Evolutionary conservation across 768 basidiomycete genomes (phyloP).

Genomic region (Leccinellum albellum): DNA sequence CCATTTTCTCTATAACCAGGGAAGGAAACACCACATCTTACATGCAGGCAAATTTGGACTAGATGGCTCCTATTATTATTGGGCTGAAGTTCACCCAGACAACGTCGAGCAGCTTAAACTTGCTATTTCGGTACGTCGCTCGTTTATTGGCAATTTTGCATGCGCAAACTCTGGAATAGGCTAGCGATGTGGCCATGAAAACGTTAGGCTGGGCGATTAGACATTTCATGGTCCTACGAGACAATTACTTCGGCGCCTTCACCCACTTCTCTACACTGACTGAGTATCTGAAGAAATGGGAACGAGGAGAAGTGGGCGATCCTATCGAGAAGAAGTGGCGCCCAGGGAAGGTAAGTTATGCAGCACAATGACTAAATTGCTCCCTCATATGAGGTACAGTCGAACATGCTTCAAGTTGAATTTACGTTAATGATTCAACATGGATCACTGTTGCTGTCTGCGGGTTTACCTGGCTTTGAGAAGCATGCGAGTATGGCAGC

Average conservation of each 20-base stretch:
- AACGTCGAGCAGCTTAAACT: conserved; percentile 77
- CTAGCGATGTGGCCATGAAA: conserved; percentile 56
- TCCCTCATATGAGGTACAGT: conserved; percentile 41
- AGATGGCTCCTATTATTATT: conserved; percentile 73
- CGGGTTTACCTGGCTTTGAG: conserved; percentile 63
- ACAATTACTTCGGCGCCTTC: conserved; percentile 93
- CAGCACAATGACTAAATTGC: neutral
- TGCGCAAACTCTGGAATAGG: conserved; percentile 33
- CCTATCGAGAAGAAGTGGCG: conserved; percentile 78
- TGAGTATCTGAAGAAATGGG: conserved; percentile 77
- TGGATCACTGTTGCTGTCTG: conserved; percentile 60
- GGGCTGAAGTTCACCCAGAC: conserved; percentile 59
- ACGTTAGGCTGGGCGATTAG: conserved; percentile 85
- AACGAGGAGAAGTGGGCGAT: conserved; percentile 65
- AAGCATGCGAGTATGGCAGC: conserved; percentile 16
- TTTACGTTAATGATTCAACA: conserved; percentile 51
- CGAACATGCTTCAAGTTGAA: conserved; percentile 79
- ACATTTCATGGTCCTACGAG: conserved; percentile 81
- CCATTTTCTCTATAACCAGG: conserved; percentile 61
- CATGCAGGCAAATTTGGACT: conserved; percentile 53
- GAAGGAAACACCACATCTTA: conserved; percentile 59
- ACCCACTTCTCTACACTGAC: conserved; percentile 86
- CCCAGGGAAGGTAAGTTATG: conserved; percentile 58
- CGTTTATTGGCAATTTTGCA: neutral
- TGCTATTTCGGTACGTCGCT: conserved; percentile 48